phyloP scores from a whole-genome alignment of 2,329 filamentous ascomycete species.

The Claviceps spartinae region DNA sequence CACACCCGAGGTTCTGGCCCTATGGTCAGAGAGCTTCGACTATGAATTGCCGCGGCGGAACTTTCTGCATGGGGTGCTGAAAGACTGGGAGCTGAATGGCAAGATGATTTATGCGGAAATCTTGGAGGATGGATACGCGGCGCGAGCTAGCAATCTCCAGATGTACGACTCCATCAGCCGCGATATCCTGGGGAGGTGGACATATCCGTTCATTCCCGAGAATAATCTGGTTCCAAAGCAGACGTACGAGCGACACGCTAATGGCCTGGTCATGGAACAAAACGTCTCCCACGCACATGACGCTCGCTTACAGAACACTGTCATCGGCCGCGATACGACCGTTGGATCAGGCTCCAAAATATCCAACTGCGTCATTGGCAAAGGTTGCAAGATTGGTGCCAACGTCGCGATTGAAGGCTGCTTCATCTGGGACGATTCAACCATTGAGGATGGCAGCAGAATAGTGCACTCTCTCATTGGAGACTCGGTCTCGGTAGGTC shows the following conservation, averaged over 20 bases:
- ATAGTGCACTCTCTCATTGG: constrained; percentile 66
- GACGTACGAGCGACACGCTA: constrained; percentile 56
- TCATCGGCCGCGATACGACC: constrained; percentile 63
- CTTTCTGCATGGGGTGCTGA: constrained; percentile 82
- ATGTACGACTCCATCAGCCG: constrained; percentile 81
- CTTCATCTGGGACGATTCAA: constrained; percentile 77
- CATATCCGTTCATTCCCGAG: constrained; percentile 79
- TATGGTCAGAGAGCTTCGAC: constrained; percentile 97
- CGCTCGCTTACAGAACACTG: constrained; percentile 55
- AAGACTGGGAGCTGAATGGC: constrained; percentile 93
- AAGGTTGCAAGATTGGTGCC: constrained; percentile 72
- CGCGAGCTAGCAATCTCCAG: constrained; percentile 71
- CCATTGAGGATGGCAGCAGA: constrained; percentile 59
- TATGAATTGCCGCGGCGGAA: constrained; percentile 82
- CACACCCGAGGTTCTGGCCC: constrained; percentile 82
- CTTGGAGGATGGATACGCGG: constrained; percentile 69
- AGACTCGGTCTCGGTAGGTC: constrained; percentile 56
- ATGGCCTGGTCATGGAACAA: constrained; percentile 65
- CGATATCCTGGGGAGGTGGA: constrained; percentile 78
- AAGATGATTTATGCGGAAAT: constrained; percentile 94
- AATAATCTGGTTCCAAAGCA: constrained; percentile 71
- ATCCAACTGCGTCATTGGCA: constrained; percentile 66
- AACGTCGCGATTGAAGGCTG: constrained; percentile 68
- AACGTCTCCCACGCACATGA: constrained; percentile 61
- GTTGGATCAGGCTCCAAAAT: constrained; percentile 62